A percentile compares a stretch with the other conserved stretches of the same genome.
phyloP scores from a whole-genome alignment of 1,284 basidiomycete species.

The Porphyrellus sp. region DNA sequence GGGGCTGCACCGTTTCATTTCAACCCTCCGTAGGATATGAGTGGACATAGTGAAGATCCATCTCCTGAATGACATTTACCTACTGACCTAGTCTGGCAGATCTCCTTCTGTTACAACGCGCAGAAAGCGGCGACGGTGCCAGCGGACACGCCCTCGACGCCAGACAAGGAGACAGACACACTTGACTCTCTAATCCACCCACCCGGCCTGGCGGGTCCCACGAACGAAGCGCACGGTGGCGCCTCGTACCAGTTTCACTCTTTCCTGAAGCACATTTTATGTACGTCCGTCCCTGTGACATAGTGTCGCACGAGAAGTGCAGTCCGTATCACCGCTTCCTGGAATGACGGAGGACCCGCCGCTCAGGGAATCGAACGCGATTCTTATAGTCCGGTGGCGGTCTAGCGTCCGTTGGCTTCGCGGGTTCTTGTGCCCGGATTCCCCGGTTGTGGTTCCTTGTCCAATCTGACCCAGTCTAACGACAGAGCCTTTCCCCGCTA shows the following conservation, averaged over 20 bases:
- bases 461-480: not conserved
- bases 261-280: conserved; percentile 8
- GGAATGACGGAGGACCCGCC: conserved; percentile 8
- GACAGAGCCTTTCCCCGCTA: not conserved
- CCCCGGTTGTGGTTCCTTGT: conserved; percentile 9
- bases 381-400: conserved; percentile 18
- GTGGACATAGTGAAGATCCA: conserved; percentile 1
- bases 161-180: conserved; percentile 8
- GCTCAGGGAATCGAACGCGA: conserved; percentile 1
- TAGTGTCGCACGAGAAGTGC: conserved; percentile 13
- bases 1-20: not conserved
- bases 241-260: conserved; percentile 2
- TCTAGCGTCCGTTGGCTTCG: conserved; percentile 14
- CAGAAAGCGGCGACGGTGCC: not conserved
- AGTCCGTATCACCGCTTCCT: conserved; percentile 14
- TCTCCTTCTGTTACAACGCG: conserved; percentile 5
- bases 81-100: not conserved
- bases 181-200: conserved; percentile 2
- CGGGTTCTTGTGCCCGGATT: conserved; percentile 15
- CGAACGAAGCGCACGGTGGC: conserved; percentile 4
- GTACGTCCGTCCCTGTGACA: conserved; percentile 10
- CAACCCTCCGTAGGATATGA: not conserved
- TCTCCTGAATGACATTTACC: not conserved
- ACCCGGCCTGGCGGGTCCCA: conserved; percentile 7
- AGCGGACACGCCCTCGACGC: not conserved